These are phyloP conservation scores for Phlegmacium glaucopus DNA, from an alignment of 768 basidiomycete genomes.

Conservation along the genomic window DNA sequence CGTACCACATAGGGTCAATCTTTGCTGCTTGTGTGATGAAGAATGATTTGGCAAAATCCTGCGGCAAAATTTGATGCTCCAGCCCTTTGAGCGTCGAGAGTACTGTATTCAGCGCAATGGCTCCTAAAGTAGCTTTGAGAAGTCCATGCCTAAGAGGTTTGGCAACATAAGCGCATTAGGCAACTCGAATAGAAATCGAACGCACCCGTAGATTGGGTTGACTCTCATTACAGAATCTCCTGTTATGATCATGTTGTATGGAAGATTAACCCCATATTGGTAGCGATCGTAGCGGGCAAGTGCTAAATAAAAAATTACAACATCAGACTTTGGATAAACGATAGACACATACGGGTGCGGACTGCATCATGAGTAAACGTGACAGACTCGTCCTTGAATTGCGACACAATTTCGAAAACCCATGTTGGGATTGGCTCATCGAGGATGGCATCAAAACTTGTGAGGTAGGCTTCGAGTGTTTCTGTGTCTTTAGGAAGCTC, in stretches of 20 bases:
- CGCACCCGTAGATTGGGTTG: not conserved
- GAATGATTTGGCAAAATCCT: not conserved
- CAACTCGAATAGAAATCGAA: not conserved
- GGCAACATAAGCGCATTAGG: not conserved
- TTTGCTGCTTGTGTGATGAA: not conserved
- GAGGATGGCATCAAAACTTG: not conserved
- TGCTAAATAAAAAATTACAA: not conserved
- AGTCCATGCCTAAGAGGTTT: not conserved
- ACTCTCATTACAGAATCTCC: not conserved
- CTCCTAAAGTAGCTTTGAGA: not conserved
- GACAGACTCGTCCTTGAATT: not conserved
- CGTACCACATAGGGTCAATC: not conserved
- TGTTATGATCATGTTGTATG: not conserved
- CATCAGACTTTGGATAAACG: not conserved
- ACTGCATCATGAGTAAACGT: not conserved
- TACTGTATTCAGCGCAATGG: not conserved
- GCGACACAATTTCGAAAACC: not conserved
- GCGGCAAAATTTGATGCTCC: not conserved
- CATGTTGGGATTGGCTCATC: not conserved
- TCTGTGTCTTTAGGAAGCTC: not conserved
- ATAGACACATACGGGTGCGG: not conserved
- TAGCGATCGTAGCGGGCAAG: not conserved
- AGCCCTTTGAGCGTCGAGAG: not conserved
- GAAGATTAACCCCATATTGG: not conserved
- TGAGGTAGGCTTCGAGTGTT: not conserved